Evolutionary conservation across 345 rosid genomes (phyloP).

Genomic region (Microthlaspi erraticum): DNA sequence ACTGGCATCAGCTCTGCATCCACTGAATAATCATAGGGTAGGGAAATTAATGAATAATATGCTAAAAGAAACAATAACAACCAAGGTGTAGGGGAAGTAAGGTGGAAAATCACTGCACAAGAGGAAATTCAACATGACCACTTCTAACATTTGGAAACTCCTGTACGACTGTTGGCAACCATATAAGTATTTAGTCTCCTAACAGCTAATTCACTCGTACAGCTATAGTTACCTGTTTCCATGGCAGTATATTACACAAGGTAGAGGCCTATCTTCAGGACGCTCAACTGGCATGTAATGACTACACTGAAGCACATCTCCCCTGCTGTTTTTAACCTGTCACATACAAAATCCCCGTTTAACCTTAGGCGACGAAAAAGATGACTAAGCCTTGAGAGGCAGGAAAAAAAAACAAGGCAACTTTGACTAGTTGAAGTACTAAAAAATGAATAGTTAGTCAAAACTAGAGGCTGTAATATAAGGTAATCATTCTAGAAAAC

Average conservation of each 20-base stretch:
- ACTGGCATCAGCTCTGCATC: constrained; percentile 48
- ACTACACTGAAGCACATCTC: constrained; percentile 80
- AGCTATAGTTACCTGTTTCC: constrained; percentile 72
- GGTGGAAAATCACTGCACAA: constrained; percentile 1
- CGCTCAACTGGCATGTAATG: constrained; percentile 78
- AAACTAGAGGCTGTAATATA: too few species aligned
- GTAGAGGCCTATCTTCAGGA: constrained; percentile 76
- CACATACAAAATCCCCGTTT: constrained; percentile 36
- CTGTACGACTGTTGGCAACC: not conserved
- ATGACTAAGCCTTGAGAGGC: constrained; percentile 41
- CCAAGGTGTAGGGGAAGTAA: not conserved
- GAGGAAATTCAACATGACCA: not conserved
- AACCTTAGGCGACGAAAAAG: constrained; percentile 11
- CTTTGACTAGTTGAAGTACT: not conserved
- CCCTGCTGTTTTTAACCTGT: constrained; percentile 81
- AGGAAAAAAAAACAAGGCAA: not conserved
- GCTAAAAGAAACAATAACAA: not conserved
- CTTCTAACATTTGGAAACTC: not conserved
- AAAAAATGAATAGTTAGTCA: not conserved
- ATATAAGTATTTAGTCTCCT: not conserved
- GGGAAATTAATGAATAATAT: not conserved
- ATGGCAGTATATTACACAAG: constrained; percentile 97
- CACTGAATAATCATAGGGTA: constrained; percentile 33
- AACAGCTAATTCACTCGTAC: constrained; percentile 4
- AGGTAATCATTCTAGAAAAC: too few species aligned